Conservation (phyloP, 352 stramenopile species). For the Plasmopara muralis region DNA sequence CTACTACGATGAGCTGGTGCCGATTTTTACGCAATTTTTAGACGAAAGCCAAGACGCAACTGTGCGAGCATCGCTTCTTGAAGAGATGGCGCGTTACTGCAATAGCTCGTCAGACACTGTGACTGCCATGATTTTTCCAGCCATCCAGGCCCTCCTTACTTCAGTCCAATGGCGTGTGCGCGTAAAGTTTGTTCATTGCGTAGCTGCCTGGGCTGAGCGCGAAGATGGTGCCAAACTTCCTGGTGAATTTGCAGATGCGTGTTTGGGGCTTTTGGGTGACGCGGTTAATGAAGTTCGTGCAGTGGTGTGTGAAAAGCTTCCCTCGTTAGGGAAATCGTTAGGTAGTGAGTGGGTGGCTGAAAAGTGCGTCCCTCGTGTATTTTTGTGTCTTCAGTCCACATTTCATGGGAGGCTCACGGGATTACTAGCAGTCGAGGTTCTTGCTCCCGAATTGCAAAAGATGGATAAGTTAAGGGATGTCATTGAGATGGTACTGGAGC, state of each 20-base stretch:
- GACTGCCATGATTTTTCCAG: slow-evolving; percentile 59
- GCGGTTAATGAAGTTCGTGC: slow-evolving; percentile 66
- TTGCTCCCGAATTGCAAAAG: slow-evolving; percentile 51
- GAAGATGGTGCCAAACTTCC: slow-evolving; percentile 49
- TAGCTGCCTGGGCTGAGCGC: slow-evolving; percentile 72
- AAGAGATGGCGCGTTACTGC: slow-evolving; percentile 77
- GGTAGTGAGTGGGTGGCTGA: slow-evolving; percentile 70
- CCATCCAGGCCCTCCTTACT: slow-evolving; percentile 53
- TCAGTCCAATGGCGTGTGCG: slow-evolving; percentile 79
- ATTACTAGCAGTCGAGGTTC: slow-evolving; percentile 57
- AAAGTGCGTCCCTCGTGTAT: slow-evolving; percentile 59
- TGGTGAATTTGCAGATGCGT: slow-evolving; percentile 63
- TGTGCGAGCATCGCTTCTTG: slow-evolving; percentile 69
- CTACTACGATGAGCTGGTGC: slow-evolving; percentile 77
- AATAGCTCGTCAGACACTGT: slow-evolving; percentile 62
- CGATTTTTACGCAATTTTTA: slow-evolving; percentile 78
- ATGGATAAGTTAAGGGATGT: slow-evolving; percentile 65
- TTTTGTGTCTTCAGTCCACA: slow-evolving; percentile 55
- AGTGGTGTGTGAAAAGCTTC: slow-evolving; percentile 55
- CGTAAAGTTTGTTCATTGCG: slow-evolving; percentile 82
- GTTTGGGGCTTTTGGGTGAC: slow-evolving; percentile 60
- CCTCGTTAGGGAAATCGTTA: slow-evolving; percentile 57
- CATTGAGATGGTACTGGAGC: slow-evolving; percentile 58
- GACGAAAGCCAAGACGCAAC: slow-evolving; percentile 76
- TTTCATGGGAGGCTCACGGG: slow-evolving; percentile 71